phyloP scores from a whole-genome alignment of 2,329 filamentous ascomycete species.

The Fusarium camptoceras region DNA sequence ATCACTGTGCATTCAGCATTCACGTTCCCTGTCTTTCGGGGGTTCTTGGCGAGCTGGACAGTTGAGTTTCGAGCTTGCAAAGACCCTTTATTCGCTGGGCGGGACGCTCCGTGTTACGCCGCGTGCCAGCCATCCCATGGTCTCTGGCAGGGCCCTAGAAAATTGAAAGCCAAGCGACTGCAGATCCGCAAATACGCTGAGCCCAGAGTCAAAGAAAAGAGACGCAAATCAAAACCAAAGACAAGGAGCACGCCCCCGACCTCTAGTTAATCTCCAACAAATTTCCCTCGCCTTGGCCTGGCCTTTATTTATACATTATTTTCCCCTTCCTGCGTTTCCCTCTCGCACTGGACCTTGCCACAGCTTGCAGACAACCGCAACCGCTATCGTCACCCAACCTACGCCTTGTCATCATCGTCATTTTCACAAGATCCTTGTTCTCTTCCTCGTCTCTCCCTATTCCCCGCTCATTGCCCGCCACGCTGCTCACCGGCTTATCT shows the following conservation, averaged over 20 bases:
- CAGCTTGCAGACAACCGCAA: constrained; percentile 15
- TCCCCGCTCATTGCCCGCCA: constrained; percentile 39
- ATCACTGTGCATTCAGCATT: constrained; percentile 29
- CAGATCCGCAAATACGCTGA: constrained; percentile 38
- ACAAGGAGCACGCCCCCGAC: constrained; percentile 37
- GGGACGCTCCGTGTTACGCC: constrained; percentile 43
- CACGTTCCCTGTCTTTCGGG: constrained; percentile 9
- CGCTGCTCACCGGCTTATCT: constrained; percentile 29
- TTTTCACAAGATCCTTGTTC: constrained; percentile 41
- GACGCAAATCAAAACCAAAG: constrained; percentile 38
- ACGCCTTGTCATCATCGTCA: constrained; percentile 42
- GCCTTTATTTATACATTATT: constrained; percentile 17
- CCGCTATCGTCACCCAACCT: constrained; percentile 27
- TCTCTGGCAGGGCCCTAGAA: constrained; percentile 21
- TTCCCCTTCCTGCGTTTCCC: not conserved
- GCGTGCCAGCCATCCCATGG: constrained; percentile 42
- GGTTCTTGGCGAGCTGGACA: constrained; percentile 25
- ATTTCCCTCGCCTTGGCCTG: constrained; percentile 27
- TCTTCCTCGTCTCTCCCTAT: constrained; percentile 25
- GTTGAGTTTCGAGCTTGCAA: constrained; percentile 16
- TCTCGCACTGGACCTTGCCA: constrained; percentile 9
- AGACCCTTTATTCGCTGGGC: constrained; percentile 39
- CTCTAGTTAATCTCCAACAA: constrained; percentile 27
- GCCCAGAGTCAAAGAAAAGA: constrained; percentile 34
- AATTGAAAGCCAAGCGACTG: constrained; percentile 37